Base-by-base conservation (phyloP, 331 rosid genomes). In the Pyrus hybrid region DNA sequence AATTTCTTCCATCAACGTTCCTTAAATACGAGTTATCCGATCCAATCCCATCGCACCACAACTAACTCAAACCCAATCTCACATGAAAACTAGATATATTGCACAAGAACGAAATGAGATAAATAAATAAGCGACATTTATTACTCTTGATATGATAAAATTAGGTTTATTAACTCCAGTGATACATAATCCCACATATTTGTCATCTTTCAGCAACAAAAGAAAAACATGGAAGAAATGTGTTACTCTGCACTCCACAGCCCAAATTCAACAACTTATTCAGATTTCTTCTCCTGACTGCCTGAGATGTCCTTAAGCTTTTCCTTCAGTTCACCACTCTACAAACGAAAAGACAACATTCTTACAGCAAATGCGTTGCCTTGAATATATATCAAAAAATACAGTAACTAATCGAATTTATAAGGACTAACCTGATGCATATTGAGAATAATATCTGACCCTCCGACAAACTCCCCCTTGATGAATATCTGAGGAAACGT, bases 401-500 rank as follows among this genome's bases (percentile, higher is more conserved):
- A 3, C 26, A 65, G 62, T 14, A 35, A 32, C 3, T 13, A 51
- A 17, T 18, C 22, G 60, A 18, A 56, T 14, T 28, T 16, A 32
- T 25, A 29, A 60, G 12, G 18, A 67, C 80, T 71, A 77, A 87
- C 93, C 91, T 83, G 85, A 67, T 89, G 91, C 86, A 89, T 51
- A 57, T 67, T 87, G 72, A 87, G 90, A 77, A 89, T 71, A 63
- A 87, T 85, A 76, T 86, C 93, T 2, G 93, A 86, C n/a, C 91
- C 93, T 71, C 93, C 93, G 69, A 86, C 76, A 35, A 89, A 93
- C 87, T 93, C 97, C 70, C 98, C 97, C 85, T 91, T 91, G 25
- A 93, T 83, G 88, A 93, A 93, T 71, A 93, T 81, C 83, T 93
- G 98, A 1, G 98, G 98, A 84, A 93, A 91, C 58, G 97, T 93